Conservation (phyloP, 2,329 filamentous ascomycete genomes). For the Ophiostoma fasciatum region DNA sequence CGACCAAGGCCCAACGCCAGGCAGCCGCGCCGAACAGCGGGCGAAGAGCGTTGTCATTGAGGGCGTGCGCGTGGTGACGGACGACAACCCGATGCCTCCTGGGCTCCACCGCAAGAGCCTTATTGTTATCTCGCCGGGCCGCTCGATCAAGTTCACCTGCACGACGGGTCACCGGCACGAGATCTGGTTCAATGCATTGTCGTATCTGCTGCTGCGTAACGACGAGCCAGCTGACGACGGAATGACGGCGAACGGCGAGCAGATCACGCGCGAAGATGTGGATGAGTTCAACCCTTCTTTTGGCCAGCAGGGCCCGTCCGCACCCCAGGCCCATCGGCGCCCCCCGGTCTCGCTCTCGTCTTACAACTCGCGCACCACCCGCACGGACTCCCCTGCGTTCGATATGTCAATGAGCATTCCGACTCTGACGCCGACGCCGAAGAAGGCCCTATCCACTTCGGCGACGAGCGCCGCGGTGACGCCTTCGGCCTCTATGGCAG, state of each 20-base stretch:
- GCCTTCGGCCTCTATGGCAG: conserved; percentile 12
- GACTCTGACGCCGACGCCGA: conserved; percentile 38
- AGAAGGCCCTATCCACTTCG: conserved; percentile 18
- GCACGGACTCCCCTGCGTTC: conserved; percentile 45
- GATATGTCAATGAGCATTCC: conserved; percentile 36
- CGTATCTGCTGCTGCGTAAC: conserved; percentile 75
- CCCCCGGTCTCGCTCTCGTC: conserved; percentile 58
- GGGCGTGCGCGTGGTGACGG: conserved; percentile 77
- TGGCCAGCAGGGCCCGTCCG: conserved; percentile 14
- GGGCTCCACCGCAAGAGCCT: conserved; percentile 90
- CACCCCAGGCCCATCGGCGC: conserved; percentile 30
- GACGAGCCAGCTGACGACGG: conserved; percentile 34
- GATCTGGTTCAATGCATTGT: conserved; percentile 96
- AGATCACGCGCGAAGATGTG: conserved; percentile 46
- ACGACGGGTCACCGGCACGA: conserved; percentile 89
- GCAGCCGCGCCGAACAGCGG: conserved; percentile 57
- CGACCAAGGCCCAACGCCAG: conserved; percentile 68
- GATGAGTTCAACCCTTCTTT: conserved; percentile 70
- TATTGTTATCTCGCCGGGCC: conserved; percentile 75
- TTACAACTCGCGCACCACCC: conserved; percentile 59
- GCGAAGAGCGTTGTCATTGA: conserved; percentile 90
- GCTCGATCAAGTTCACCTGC: conserved; percentile 86
- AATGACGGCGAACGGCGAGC: conserved; percentile 31
- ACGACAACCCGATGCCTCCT: conserved; percentile 90
- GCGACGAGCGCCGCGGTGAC: conserved; percentile 15